phyloP scores from a whole-genome alignment of 192 early-diverging fungal genomes.

The Podila horticola region DNA sequence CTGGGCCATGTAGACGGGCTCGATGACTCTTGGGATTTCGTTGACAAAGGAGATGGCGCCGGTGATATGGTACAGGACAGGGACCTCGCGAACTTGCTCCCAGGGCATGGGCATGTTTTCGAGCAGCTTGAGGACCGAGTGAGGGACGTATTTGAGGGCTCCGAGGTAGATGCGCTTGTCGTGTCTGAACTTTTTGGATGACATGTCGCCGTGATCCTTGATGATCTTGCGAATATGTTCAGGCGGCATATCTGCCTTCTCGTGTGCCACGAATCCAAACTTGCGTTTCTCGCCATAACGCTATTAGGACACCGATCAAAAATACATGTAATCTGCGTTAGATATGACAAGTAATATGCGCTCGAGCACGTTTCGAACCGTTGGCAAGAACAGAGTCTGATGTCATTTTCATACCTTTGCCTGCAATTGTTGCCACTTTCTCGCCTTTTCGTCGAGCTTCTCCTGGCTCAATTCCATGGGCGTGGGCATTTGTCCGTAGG shows the following conservation, averaged over 20 bases:
- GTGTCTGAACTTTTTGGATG: slow-evolving; percentile 93
- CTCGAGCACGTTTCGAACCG: background rate
- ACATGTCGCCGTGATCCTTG: slow-evolving; percentile 99
- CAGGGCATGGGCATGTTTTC: slow-evolving; percentile 99
- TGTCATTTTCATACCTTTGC: slow-evolving; percentile 56
- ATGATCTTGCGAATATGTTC: slow-evolving; percentile 99
- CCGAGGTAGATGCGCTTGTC: slow-evolving; percentile 99
- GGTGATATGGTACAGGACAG: slow-evolving; percentile 96
- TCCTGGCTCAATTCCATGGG: slow-evolving; percentile 55
- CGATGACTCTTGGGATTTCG: slow-evolving; percentile 94
- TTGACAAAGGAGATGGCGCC: slow-evolving; percentile 99
- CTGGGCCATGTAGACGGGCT: slow-evolving; percentile 98
- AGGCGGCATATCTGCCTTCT: slow-evolving; percentile 97
- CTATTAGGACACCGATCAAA: slow-evolving; percentile 18
- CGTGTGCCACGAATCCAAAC: slow-evolving; percentile 93
- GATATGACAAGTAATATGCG: background rate
- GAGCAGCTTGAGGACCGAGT: slow-evolving; percentile 96
- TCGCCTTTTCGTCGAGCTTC: slow-evolving; percentile 82
- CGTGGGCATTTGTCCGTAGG: slow-evolving; percentile 32
- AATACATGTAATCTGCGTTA: background rate
- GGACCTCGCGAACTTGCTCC: slow-evolving; percentile 98
- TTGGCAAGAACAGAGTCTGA: too few species aligned
- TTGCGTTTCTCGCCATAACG: slow-evolving; percentile 95
- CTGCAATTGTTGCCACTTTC: slow-evolving; percentile 94
- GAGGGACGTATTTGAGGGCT: slow-evolving; percentile 98